Conservation (phyloP, 768 basidiomycete genomes). For the Floccularia luteovirens region DNA sequence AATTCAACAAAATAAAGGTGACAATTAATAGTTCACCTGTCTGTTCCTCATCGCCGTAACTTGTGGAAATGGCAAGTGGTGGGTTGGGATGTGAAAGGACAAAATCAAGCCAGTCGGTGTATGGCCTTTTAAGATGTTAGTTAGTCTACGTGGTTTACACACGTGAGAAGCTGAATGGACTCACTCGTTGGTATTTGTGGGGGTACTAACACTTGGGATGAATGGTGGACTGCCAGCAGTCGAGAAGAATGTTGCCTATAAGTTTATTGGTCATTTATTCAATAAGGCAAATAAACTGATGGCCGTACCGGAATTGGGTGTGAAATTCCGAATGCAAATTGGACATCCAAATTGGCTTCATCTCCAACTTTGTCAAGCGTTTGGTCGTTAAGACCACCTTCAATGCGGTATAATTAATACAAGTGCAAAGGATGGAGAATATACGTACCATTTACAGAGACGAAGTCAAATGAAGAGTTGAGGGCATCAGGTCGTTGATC, state of each 20-base stretch:
- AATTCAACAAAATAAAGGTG: not conserved
- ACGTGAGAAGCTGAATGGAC: too few species aligned
- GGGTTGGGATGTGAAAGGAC: slow-evolving; percentile 27
- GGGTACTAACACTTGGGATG: slow-evolving; percentile 27
- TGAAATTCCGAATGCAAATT: slow-evolving; percentile 47
- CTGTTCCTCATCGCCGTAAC: slow-evolving; percentile 56
- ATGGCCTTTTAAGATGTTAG: slow-evolving; percentile 6
- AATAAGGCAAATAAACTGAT: not conserved
- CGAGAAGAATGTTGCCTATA: slow-evolving; percentile 37
- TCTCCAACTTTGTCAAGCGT: slow-evolving; percentile 29
- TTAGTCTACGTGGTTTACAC: too few species aligned
- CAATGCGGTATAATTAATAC: slow-evolving; percentile 1
- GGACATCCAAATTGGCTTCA: slow-evolving; percentile 52
- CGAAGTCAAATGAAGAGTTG: slow-evolving; percentile 34
- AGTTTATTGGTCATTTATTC: not conserved
- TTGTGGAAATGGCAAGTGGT: slow-evolving; percentile 51
- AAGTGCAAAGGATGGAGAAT: not conserved
- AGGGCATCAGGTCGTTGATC: slow-evolving; percentile 29
- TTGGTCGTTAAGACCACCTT: slow-evolving; percentile 50
- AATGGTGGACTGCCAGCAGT: slow-evolving; percentile 48
- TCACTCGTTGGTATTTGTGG: slow-evolving; percentile 21
- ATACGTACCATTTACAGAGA: slow-evolving; percentile 37
- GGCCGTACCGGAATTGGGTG: slow-evolving; percentile 37
- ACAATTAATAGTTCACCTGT: slow-evolving; percentile 27
- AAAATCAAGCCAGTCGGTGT: slow-evolving; percentile 41